Evolutionary conservation across 345 rosid genomes (phyloP).

Genomic region (Theobroma cacao): DNA sequence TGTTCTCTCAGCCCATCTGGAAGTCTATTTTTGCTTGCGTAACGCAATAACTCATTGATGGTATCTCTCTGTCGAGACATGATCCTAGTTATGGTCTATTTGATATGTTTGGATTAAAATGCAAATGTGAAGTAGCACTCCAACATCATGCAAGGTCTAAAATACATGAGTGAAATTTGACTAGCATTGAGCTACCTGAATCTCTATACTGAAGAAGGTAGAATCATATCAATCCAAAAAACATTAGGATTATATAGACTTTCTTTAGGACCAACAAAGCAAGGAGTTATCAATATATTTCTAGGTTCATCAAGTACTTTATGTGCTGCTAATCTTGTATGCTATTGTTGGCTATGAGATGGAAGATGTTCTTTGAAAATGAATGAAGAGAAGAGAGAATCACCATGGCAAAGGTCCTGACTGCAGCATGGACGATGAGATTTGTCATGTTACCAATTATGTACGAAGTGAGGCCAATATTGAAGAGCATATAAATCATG

Average conservation of each 20-base stretch:
- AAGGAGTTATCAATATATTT: not conserved
- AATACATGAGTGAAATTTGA: not conserved
- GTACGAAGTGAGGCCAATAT: constrained; percentile 84
- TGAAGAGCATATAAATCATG: constrained; percentile 81
- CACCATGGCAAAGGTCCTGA: constrained; percentile 73
- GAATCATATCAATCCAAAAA: not conserved
- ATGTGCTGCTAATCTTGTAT: not conserved
- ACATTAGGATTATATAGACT: not conserved
- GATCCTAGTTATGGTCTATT: not conserved
- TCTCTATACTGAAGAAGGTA: not conserved
- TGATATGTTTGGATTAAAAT: not conserved
- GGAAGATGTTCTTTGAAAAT: not conserved
- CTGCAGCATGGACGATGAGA: constrained; percentile 75
- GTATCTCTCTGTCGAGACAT: constrained; percentile 65
- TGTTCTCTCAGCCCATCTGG: constrained; percentile 87
- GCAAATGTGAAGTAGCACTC: not conserved
- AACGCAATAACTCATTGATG: constrained; percentile 66
- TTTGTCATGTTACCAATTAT: constrained; percentile 93
- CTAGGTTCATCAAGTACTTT: not conserved
- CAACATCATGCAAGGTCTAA: not conserved
- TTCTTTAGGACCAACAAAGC: not conserved
- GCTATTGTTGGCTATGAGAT: not conserved
- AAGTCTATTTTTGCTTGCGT: constrained; percentile 74
- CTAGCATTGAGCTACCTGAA: not conserved
- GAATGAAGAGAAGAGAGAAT: constrained; percentile 2